Evolutionary conservation across 1,284 basidiomycete species (phyloP).

Genomic region (Moesziomyces aphidis): DNA sequence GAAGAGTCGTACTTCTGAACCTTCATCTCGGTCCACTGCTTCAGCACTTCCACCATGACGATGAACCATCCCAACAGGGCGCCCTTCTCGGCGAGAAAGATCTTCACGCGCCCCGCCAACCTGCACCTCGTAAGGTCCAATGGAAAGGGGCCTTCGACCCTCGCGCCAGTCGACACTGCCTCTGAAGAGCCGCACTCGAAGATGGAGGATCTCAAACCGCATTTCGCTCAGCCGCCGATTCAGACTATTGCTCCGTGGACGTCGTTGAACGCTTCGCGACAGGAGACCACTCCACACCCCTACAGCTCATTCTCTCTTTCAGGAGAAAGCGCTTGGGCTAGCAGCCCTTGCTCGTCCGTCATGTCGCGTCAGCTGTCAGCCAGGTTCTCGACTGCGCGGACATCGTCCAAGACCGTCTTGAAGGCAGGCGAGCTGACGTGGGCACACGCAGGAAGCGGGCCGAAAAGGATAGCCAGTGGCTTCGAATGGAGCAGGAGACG

Average conservation of each 20-base stretch:
- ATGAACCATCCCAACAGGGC: not conserved
- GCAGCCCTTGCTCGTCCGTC: not conserved
- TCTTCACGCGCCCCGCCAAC: conserved; percentile 26
- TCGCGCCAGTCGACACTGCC: not conserved
- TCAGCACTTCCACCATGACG: conserved; percentile 1
- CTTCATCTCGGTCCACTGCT: not conserved
- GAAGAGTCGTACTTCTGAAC: not conserved
- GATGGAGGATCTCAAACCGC: too few species aligned
- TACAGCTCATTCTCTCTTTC: conserved; percentile 12
- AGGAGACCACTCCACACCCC: not conserved
- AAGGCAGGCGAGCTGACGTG: conserved; percentile 20
- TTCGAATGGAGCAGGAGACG: conserved; percentile 21
- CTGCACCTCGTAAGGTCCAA: conserved; percentile 25
- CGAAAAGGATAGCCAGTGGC: conserved; percentile 1
- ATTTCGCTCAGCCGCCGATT: not conserved
- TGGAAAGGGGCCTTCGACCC: conserved; percentile 5
- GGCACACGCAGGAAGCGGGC: not conserved
- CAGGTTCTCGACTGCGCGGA: not conserved
- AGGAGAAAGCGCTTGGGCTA: too few species aligned
- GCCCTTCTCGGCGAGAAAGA: conserved; percentile 4
- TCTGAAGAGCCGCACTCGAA: not conserved
- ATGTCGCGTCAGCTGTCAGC: not conserved
- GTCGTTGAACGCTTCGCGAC: not conserved
- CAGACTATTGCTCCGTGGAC: not conserved
- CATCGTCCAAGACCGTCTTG: not conserved